Percentiles rank a stretch among this genome's conserved stretches.
Evolutionary conservation across 768 basidiomycete species (phyloP).

Genomic region (Hericium erinaceus): DNA sequence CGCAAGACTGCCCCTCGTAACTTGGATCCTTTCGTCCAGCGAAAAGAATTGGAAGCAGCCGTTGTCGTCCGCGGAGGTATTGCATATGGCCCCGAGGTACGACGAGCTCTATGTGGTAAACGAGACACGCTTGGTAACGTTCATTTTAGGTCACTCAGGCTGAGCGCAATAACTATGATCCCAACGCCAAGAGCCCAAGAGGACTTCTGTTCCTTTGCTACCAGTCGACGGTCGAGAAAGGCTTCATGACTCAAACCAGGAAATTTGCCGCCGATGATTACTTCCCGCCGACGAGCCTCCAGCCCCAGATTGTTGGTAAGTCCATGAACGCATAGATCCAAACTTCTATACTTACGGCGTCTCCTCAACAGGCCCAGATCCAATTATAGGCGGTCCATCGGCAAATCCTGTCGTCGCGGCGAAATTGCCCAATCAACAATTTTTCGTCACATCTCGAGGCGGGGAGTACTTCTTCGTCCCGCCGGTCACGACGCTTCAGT

Average conservation of each 20-base stretch:
- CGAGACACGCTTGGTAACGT: neutral
- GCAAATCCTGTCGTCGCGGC: neutral
- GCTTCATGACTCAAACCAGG: constrained; percentile 25
- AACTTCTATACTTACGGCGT: neutral
- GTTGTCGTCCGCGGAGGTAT: constrained; percentile 25
- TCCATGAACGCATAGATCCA: neutral
- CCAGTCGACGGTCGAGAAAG: constrained; percentile 28
- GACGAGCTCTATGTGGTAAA: neutral
- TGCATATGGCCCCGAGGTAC: constrained; percentile 27
- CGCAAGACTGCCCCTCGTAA: constrained; percentile 38
- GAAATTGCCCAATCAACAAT: neutral
- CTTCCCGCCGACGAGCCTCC: neutral
- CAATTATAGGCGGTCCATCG: neutral
- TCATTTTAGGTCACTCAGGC: neutral
- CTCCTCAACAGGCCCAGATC: neutral
- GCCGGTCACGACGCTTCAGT: neutral
- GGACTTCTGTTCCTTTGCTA: constrained; percentile 27
- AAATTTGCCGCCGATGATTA: neutral
- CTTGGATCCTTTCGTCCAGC: constrained; percentile 14
- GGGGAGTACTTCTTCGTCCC: constrained; percentile 4
- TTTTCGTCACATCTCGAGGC: constrained; percentile 1
- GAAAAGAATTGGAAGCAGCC: constrained; percentile 15
- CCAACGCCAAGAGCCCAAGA: neutral
- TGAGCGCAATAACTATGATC: neutral
- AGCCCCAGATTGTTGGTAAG: too few species aligned